Evolutionary conservation across 1,284 basidiomycete genomes (phyloP), one percentile per base, ranked within the genome.

Genomic region (Binderoboletus segoi): DNA sequence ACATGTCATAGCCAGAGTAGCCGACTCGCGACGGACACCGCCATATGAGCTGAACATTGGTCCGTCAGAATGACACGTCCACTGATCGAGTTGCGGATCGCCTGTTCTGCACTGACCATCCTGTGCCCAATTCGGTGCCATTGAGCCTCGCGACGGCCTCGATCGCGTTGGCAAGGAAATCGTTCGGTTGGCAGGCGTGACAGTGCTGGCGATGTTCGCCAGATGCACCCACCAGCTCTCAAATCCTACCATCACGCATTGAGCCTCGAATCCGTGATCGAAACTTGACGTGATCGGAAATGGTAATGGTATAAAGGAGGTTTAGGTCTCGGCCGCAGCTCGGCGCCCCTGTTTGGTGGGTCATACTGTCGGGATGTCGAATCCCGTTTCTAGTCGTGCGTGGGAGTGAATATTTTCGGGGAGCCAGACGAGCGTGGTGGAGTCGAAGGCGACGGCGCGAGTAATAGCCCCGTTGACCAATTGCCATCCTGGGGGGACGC

Each of bases 1-100:
- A 59, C 2, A 75, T 80, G 0, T 73, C 63, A 59, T 85, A 90
- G 1, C 88, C 88, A 20, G 79, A 81, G 57, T 82, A 89, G 0
- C 77, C 85, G 1, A 74, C 73, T 38, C 76, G 77, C 16, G 70
- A 68, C 0, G 88, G 84, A 3, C 77, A 77, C 21, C 80, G 76
- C 81, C 81, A 86, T 16, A 76, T 67, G 30, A 90, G 68, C 12
- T 79, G 78, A 6, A 88, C 68, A 8, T 66, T 58, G 2, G 64
- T 71, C 72, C 18, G 30, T 49, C 8, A 71, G 45, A 10, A 64
- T 35, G 5, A 54, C 69, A 13, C 51, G 21, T 8, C 71, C 69
- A 1, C 38, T 3, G 0, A 1, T 18, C 5, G 64, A 67, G 18
- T 73, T 73, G 23, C 73, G 73, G 41, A 73, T 72, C 0, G 72